Base-by-base conservation (phyloP, 2,329 filamentous ascomycete genomes). In the Xylaria sp. region DNA sequence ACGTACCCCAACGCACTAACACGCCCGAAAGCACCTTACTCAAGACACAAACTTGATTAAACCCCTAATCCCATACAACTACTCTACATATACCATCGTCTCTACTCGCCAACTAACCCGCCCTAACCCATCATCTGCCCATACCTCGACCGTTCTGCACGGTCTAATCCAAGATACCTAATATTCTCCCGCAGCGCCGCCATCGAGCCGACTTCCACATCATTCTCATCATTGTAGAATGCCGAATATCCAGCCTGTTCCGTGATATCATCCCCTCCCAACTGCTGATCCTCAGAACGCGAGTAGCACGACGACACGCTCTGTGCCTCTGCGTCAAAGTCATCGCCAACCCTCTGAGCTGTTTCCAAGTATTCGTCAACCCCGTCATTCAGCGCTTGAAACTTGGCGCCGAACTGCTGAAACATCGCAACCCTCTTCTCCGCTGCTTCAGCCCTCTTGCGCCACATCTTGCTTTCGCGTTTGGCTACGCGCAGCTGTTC, bases 381-480 rank as follows among this genome's bases (percentile, higher is more conserved):
- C 16, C 37, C n/a, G 6, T 53, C 54, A 18, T 44, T 57, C 30
- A 66, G 42, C 1, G 59, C 62, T 49, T 62, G 60, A 3, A 67
- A 50, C 50, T 56, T 59, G 1, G 59, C 57, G n/a, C 74, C 75
- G 60, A 80, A 78, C 47, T 72, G 70, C 67, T 82, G 76, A 60
- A 82, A 77, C 23, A 79, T 75, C 3, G 76, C 74, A 16, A 85
- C 68, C 53, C 79, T 76, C 61, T 73, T 76, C 72, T 88, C 84
- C 0, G 83, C 83, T 3, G 76, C 74, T 66, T 83, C 78, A 0
- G 85, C 85, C 37, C 82, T 75, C 37, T 75, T 76, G 63, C 76
- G 80, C 85, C 84, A 88, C 62, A 73, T 76, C 35, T 72, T 66
- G 39, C 74, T 68, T 52, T 82, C 79, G 39, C 72, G 69, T 54